A percentile compares a stretch with the other conserved stretches of the same genome.
Evolutionary conservation across 2,329 filamentous ascomycete genomes (phyloP).

Genomic region (Mollisia scopiformis): DNA sequence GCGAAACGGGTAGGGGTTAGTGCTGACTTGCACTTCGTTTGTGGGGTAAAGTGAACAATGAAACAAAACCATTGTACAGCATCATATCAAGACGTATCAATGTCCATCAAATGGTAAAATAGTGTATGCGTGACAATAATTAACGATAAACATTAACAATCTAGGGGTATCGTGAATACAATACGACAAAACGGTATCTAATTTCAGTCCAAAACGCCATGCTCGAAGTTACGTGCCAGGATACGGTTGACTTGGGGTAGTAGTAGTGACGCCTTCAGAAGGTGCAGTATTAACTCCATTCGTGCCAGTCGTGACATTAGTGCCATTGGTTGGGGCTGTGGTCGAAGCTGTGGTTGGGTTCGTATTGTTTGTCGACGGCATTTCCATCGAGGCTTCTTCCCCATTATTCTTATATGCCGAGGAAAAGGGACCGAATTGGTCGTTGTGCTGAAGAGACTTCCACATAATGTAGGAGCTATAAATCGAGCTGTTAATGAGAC

Average conservation of each 20-base stretch:
- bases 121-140: not conserved
- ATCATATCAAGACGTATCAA: not conserved
- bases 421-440: slow-evolving; percentile 34
- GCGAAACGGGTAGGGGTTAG: not conserved
- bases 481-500: not conserved
- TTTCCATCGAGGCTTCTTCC: slow-evolving; percentile 23
- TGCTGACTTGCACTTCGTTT: not conserved
- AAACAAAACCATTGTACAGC: not conserved
- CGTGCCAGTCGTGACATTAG: not conserved
- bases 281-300: too few relatives aligned
- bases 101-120: not conserved
- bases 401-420: slow-evolving; percentile 20
- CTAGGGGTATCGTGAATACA: slow-evolving; percentile 8
- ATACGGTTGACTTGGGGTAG: not conserved
- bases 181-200: not conserved
- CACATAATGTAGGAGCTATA: slow-evolving; percentile 40
- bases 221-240: not conserved
- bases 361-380: not conserved
- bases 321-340: not conserved
- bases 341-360: too few relatives aligned
- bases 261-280: not conserved
- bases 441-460: slow-evolving; percentile 39
- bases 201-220: not conserved
- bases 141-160: slow-evolving; percentile 1
- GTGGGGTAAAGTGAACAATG: not conserved